Evolutionary conservation across 371 early-diverging fungal genomes (phyloP), one percentile per base, ranked within the genome.

Genomic region (Nosema granulosis): DNA sequence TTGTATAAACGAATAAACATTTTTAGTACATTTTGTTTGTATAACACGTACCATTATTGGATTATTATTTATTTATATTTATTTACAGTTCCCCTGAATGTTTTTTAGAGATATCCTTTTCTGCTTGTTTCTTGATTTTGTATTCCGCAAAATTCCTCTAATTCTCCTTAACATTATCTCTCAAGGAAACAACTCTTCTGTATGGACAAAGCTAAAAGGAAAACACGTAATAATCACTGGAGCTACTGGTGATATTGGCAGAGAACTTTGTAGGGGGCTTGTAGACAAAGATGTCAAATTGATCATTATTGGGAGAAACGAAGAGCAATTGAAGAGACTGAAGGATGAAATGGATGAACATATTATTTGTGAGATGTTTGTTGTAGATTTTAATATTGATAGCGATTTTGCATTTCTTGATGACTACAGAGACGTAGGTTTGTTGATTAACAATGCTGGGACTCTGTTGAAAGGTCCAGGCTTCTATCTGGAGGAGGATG

Each of bases 221-320:
- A 72, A 61, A 51, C 32, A 43, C 50, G 73, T 72, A 2, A 29
- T 95, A 65, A 88, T 97, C 56, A 97, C 96, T 61, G 97, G 96
- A 68, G 93, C 94, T 20, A 91, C 95, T 11, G 96, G 94, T 87
- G 96, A 95, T 61, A 93, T 95, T 84, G 96, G 96, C 49, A 90
- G 89, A 79, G 94, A 92, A 78, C 92, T 94, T 72, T 94, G 95
- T 22, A 80, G 87, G 63, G 92, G 93, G 84, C 87, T 95, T 38
- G 94, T 95, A 59, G 85, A 89, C 68, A 88, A 88, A 35, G 88
- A 89, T 82, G 89, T 92, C 87, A 95, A 95, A 80, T 74, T 95
- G 20, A 82, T 94, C 29, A 86, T 97, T 43, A 87, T 95, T 38
- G 91, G 93, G 50, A 90, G 95, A 71, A 92, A 90, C 54, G 82